A percentile compares a stretch with the other conserved stretches of the same genome.
These are phyloP conservation scores for Colletotrichum agaves DNA, from an alignment of 2,329 filamentous ascomycete species.

Conservation along the genomic window DNA sequence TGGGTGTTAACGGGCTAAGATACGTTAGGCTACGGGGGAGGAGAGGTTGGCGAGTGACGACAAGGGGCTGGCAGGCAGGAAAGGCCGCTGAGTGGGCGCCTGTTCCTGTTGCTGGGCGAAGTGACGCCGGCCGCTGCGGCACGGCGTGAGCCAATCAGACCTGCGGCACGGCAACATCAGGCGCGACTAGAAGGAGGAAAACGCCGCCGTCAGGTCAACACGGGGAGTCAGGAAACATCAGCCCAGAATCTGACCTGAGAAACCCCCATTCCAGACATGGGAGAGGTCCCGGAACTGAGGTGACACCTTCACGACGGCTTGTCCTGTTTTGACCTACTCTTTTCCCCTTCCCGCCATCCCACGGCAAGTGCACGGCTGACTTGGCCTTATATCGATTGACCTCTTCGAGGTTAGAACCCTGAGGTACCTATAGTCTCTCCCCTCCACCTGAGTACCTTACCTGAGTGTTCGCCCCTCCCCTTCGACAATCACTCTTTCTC, in stretches of 20 bases:
- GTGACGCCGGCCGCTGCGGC: constrained; percentile 18
- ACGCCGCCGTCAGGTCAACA: constrained; percentile 22
- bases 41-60: constrained; percentile 19
- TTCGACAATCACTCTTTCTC: background rate
- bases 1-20: constrained; percentile 1
- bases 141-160: constrained; percentile 34
- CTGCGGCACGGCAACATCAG: constrained; percentile 8
- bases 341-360: constrained; percentile 15
- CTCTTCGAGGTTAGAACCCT: background rate
- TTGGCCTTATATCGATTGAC: background rate
- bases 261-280: background rate
- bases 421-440: background rate
- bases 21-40: background rate
- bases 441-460: background rate
- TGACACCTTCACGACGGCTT: constrained; percentile 33
- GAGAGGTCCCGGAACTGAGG: constrained; percentile 3
- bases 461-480: background rate
- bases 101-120: constrained; percentile 36
- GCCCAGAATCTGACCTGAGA: background rate
- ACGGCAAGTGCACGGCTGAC: constrained; percentile 15
- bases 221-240: background rate
- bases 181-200: constrained; percentile 16
- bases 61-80: constrained; percentile 22
- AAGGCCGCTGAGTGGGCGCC: constrained; percentile 26
- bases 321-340: constrained; percentile 1